A percentile compares a stretch with the other conserved stretches of the same genome.
These are phyloP conservation scores for Suillus alpinus DNA, from an alignment of 768 basidiomycete genomes.

Conservation along the genomic window DNA sequence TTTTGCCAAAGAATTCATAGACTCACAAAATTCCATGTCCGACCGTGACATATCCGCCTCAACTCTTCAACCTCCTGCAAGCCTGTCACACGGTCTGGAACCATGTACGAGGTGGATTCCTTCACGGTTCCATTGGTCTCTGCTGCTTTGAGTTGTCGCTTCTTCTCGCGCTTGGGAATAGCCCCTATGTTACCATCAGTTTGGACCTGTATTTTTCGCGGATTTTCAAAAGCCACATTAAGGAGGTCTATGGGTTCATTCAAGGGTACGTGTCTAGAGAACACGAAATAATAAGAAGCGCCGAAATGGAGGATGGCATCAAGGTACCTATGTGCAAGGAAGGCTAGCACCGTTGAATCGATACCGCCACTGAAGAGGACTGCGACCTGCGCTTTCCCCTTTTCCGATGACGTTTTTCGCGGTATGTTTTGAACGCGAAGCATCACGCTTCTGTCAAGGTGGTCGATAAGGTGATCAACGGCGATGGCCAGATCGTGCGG, in stretches of 20 bases:
- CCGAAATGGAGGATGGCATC: neutral
- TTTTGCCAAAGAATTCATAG: neutral
- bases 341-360: constrained; percentile 83
- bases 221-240: constrained; percentile 95
- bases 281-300: neutral
- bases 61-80: constrained; percentile 77
- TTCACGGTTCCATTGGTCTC: neutral
- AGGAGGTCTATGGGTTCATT: constrained; percentile 88
- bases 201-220: constrained; percentile 63
- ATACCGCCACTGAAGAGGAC: constrained; percentile 96
- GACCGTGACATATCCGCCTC: constrained; percentile 65
- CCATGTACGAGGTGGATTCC: constrained; percentile 52
- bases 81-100: constrained; percentile 88
- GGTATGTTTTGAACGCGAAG: constrained; percentile 72
- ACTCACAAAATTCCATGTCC: constrained; percentile 87
- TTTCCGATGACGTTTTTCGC: constrained; percentile 28
- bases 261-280: constrained; percentile 60
- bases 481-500: constrained; percentile 41
- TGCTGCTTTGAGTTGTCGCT: constrained; percentile 17
- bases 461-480: constrained; percentile 49
- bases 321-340: constrained; percentile 70
- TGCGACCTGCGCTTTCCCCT: constrained; percentile 59
- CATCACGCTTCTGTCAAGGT: constrained; percentile 65
- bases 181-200: constrained; percentile 45
- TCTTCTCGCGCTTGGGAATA: constrained; percentile 44